Percentiles rank a stretch among this genome's conserved stretches.
These are phyloP conservation scores for Verticillium albo-atrum DNA, from an alignment of 2,329 filamentous ascomycete species.

Conservation along the genomic window DNA sequence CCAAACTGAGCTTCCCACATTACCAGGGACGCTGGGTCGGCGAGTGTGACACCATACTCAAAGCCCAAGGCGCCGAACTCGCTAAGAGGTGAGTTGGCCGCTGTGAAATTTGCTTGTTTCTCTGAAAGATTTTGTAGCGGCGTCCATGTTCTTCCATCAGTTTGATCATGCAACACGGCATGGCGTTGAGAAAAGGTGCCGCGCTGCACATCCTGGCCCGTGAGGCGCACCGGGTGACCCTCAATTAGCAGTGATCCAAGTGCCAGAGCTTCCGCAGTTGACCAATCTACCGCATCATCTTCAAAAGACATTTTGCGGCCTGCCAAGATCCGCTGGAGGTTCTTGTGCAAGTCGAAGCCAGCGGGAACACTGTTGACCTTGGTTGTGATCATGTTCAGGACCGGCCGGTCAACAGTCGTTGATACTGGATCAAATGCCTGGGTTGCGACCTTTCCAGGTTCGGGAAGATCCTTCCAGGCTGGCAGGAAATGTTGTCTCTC, in stretches of 20 bases:
- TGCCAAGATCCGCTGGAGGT: constrained; percentile 90
- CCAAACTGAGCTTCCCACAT: constrained; percentile 99
- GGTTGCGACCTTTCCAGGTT: constrained; percentile 90
- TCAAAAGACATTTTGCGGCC: constrained; percentile 85
- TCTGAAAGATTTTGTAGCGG: constrained; percentile 83
- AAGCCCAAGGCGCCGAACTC: constrained; percentile 78
- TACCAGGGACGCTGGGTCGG: constrained; percentile 90
- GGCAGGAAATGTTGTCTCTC: constrained; percentile 85
- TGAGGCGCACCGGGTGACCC: constrained; percentile 94
- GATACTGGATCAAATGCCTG: constrained; percentile 84
- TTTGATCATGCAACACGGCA: constrained; percentile 94
- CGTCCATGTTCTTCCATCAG: constrained; percentile 86
- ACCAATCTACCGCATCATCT: constrained; percentile 95
- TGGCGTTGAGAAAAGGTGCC: constrained; percentile 99
- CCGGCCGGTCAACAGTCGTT: constrained; percentile 60
- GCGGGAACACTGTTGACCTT: constrained; percentile 75
- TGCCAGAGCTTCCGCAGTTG: constrained; percentile 91
- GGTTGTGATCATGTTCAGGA: constrained; percentile 74
- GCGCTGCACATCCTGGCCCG: constrained; percentile 97
- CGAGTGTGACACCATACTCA: constrained; percentile 96
- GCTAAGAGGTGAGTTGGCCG: constrained; percentile 86
- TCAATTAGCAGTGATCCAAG: constrained; percentile 88
- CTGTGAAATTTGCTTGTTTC: constrained; percentile 90
- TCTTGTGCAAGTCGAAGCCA: constrained; percentile 84
- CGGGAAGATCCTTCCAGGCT: constrained; percentile 98